Conservation (phyloP, 1,284 basidiomycete species). For the Veloporphyrellus conicus region DNA sequence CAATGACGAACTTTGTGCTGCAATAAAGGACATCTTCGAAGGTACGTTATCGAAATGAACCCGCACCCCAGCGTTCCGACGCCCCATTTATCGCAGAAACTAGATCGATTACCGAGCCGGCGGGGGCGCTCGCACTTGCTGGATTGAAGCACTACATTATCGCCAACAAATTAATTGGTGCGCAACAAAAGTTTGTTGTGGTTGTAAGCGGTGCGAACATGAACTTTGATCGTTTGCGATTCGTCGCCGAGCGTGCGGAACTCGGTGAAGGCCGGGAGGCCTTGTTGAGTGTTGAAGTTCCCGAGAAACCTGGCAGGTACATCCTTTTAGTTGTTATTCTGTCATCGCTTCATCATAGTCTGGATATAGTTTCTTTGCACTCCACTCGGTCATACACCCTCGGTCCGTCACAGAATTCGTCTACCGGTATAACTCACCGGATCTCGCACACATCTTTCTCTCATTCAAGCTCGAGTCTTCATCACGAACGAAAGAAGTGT, state of each 20-base stretch:
- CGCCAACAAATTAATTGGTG: slow-evolving; percentile 75
- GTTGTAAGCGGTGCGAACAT: slow-evolving; percentile 97
- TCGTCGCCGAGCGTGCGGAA: slow-evolving; percentile 97
- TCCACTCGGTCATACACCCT: slow-evolving; percentile 86
- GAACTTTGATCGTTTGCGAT: slow-evolving; percentile 95
- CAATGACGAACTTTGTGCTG: slow-evolving; percentile 97
- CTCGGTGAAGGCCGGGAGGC: slow-evolving; percentile 94
- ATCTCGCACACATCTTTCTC: slow-evolving; percentile 80
- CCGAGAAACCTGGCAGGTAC: slow-evolving; percentile 86
- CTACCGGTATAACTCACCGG: slow-evolving; percentile 77
- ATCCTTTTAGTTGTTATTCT: slow-evolving; percentile 20
- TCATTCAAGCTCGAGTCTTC: slow-evolving; percentile 82
- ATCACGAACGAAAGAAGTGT: slow-evolving; percentile 65
- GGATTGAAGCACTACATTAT: slow-evolving; percentile 88
- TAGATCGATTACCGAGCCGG: slow-evolving; percentile 91
- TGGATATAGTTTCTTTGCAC: slow-evolving; percentile 72
- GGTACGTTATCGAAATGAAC: slow-evolving; percentile 47
- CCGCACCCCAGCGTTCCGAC: slow-evolving; percentile 2
- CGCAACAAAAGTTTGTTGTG: slow-evolving; percentile 85
- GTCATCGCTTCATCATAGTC: slow-evolving; percentile 6
- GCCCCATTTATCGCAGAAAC: slow-evolving; percentile 59
- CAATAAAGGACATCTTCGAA: slow-evolving; percentile 98
- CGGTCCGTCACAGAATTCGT: slow-evolving; percentile 96
- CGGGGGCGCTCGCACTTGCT: slow-evolving; percentile 92
- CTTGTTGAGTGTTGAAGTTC: slow-evolving; percentile 87